Evolutionary conservation across 1,284 basidiomycete genomes (phyloP).

Genomic region (Nidula niveotomentosa): DNA sequence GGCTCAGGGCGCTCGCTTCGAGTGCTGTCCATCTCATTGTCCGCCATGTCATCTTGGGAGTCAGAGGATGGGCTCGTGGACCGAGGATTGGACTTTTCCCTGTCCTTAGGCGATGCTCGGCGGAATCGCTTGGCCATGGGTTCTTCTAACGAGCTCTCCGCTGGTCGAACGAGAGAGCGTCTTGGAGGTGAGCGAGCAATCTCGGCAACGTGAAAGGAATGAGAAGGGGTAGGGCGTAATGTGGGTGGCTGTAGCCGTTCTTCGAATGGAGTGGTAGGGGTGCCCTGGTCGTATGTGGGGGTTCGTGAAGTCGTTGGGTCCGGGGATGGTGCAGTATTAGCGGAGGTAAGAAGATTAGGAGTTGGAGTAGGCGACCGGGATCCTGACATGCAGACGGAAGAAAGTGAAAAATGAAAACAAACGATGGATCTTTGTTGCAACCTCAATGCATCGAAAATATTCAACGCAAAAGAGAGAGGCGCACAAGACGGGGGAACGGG

Average conservation of each 20-base stretch:
- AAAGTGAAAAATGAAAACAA: slow-evolving; percentile 27
- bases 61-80: slow-evolving; percentile 46
- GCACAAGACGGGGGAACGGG: slow-evolving; percentile 12
- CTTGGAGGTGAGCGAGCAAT: slow-evolving; percentile 8
- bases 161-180: slow-evolving; percentile 16
- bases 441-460: slow-evolving; percentile 39
- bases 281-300: slow-evolving; percentile 30
- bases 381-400: slow-evolving; percentile 42
- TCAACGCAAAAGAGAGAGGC: slow-evolving; percentile 12
- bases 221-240: slow-evolving; percentile 26
- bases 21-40: slow-evolving; percentile 45
- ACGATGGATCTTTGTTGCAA: slow-evolving; percentile 31
- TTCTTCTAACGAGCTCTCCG: slow-evolving; percentile 21
- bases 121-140: slow-evolving; percentile 38
- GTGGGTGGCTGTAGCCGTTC: slow-evolving; percentile 24
- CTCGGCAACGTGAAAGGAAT: slow-evolving; percentile 15
- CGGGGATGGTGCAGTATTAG: slow-evolving; percentile 28
- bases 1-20: slow-evolving; percentile 32
- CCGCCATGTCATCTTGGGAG: slow-evolving; percentile 54
- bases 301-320: slow-evolving; percentile 40
- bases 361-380: slow-evolving; percentile 40
- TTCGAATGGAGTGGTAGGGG: slow-evolving; percentile 15
- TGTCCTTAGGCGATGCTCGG: slow-evolving; percentile 24
- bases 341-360: slow-evolving; percentile 34
- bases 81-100: too few species aligned